These are phyloP conservation scores for Albugo candida DNA, from an alignment of 352 stramenopile species.

Conservation along the genomic window DNA sequence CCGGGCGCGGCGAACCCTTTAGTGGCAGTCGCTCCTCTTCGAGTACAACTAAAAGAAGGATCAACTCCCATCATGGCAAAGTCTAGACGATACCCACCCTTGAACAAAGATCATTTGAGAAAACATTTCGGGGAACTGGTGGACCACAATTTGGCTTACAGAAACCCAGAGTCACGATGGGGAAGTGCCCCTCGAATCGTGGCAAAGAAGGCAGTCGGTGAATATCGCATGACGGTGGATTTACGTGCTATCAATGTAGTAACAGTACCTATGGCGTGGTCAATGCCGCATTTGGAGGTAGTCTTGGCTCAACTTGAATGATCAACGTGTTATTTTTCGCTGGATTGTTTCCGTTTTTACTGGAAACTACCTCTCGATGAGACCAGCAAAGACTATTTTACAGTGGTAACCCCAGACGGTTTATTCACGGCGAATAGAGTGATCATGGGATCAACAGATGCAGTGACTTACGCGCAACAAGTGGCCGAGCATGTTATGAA, in stretches of 20 bases:
- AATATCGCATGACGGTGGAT: conserved; percentile 6
- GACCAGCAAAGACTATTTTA: conserved; percentile 7
- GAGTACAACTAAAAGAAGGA: background rate
- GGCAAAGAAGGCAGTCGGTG: conserved; percentile 1
- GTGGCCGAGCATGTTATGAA: background rate
- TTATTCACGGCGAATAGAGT: conserved; percentile 6
- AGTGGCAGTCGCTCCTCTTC: background rate
- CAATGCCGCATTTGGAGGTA: conserved; percentile 7
- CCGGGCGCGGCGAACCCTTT: background rate
- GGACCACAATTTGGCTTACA: background rate
- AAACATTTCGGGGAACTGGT: background rate
- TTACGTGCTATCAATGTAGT: conserved; percentile 1
- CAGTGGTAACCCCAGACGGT: conserved; percentile 1
- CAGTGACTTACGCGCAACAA: conserved; percentile 11
- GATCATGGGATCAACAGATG: conserved; percentile 6
- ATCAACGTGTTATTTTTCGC: conserved; percentile 5
- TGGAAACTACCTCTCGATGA: conserved; percentile 11
- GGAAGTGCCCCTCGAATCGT: background rate
- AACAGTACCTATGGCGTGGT: conserved; percentile 9
- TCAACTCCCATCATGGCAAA: background rate
- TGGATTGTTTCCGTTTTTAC: conserved; percentile 14
- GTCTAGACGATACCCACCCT: background rate
- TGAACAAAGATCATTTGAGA: background rate
- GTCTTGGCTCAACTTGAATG: conserved; percentile 3
- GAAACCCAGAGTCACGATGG: background rate